Evolutionary conservation across 495 filamentous ascomycete genomes (phyloP), one percentile per base, ranked within the genome.

Genomic region (Letharia columbiana): DNA sequence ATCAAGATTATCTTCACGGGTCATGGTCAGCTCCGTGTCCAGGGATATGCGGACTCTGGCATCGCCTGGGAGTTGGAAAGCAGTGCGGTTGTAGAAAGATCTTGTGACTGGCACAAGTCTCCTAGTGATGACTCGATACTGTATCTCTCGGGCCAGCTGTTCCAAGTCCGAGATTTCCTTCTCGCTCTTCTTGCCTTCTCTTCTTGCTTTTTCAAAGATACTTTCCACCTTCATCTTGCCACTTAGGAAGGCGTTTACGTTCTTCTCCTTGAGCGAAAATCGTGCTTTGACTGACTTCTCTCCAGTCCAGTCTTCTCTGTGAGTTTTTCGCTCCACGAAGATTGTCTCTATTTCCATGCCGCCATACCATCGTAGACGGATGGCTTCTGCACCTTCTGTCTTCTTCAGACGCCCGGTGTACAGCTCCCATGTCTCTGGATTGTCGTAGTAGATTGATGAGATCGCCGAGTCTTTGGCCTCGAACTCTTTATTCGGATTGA

Each of bases 271-370:
- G 60, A 92, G 78, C 17, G 88, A 81, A 73, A 99, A 98, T 49
- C 94, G 88, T 10, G 95, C 94, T 75, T 99, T 99, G 73, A 99
- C 94, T 0, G 92, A 96, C 77, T 98, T 97, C 74, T 98, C 94
- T 20, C 94, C 94, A 1, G 94, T 99, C 94, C 94, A 99, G 75
- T 99, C 94, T 75, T 99, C 94, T 15, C 94, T 88, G 77, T 99
- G 94, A 10, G 94, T 98, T 78, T 99, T 99, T 45, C 94, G 84
- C 80, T 99, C 94, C 58, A 99, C 89, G 73, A 98, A 99, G 47
- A 98, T 92, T 50, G 91, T 92, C 68, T 97, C 91, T 62, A 79
- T 89, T 64, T 92, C 84, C 93, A 98, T 97, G 28, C 89, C 91
- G 66, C 94, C 94, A 72, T 99, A 99, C 94, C 94, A 99, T 63